Conservation (phyloP, 352 stramenopile genomes). For the Plasmopara muralis region DNA sequence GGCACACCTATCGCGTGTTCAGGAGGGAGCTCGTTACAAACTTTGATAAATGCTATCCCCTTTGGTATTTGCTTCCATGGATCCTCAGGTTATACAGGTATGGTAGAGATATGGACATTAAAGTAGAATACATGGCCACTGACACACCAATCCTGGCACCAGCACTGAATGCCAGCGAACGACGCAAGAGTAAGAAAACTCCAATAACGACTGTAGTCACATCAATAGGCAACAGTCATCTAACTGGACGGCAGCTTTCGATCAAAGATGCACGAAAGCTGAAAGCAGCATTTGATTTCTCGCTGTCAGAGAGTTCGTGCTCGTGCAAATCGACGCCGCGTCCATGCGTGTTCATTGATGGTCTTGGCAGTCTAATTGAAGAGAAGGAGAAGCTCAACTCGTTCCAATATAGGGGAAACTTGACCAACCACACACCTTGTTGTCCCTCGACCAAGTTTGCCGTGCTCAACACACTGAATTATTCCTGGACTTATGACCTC, state of each 20-base stretch:
- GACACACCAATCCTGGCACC: constrained; percentile 11
- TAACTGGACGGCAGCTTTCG: constrained; percentile 14
- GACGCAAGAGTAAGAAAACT: neutral
- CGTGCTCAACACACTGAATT: constrained; percentile 17
- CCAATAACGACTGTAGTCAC: constrained; percentile 3
- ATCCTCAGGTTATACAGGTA: constrained; percentile 21
- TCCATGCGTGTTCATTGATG: constrained; percentile 15
- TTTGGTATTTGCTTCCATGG: constrained; percentile 32
- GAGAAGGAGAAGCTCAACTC: constrained; percentile 12
- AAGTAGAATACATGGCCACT: constrained; percentile 18
- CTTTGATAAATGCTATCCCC: constrained; percentile 24
- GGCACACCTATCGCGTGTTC: constrained; percentile 17
- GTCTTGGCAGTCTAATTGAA: constrained; percentile 6
- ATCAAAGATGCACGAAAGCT: constrained; percentile 1
- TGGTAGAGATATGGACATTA: constrained; percentile 28
- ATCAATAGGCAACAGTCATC: constrained; percentile 9
- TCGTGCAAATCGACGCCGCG: constrained; percentile 12
- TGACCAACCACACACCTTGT: constrained; percentile 23
- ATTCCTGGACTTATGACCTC: constrained; percentile 13
- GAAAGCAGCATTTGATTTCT: constrained; percentile 2
- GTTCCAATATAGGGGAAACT: constrained; percentile 28
- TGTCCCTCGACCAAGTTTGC: constrained; percentile 22
- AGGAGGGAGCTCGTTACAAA: constrained; percentile 20
- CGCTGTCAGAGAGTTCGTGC: constrained; percentile 1
- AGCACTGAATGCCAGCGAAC: neutral